Percentiles rank a stretch among this genome's conserved stretches.
Evolutionary conservation across 2,329 filamentous ascomycete species (phyloP).

Genomic region (Cryphonectria carpinicola): DNA sequence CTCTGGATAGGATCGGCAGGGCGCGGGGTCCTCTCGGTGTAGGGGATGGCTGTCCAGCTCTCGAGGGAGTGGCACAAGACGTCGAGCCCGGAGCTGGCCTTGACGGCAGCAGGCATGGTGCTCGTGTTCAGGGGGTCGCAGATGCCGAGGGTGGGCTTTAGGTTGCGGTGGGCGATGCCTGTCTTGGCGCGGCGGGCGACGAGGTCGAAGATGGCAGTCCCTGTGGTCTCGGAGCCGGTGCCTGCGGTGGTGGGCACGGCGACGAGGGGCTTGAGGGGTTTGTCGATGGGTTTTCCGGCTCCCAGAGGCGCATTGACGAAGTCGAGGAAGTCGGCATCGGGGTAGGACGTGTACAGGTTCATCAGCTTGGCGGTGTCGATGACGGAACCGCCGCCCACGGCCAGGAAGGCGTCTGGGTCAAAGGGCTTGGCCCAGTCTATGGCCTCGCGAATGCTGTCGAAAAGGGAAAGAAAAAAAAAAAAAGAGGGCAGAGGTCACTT

Average conservation of each 20-base stretch:
- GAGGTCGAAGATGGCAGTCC: slow-evolving; percentile 96
- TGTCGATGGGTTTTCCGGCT: slow-evolving; percentile 76
- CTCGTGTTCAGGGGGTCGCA: slow-evolving; percentile 85
- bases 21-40: slow-evolving; percentile 79
- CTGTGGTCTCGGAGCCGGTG: slow-evolving; percentile 92
- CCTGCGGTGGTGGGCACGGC: slow-evolving; percentile 86
- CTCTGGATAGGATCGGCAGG: slow-evolving; percentile 88
- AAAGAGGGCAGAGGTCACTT: no score
- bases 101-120: slow-evolving; percentile 94
- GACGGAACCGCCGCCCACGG: slow-evolving; percentile 89
- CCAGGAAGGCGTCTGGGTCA: slow-evolving; percentile 84
- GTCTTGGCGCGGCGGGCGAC: slow-evolving; percentile 91
- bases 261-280: slow-evolving; percentile 73
- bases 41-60: slow-evolving; percentile 97
- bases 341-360: slow-evolving; percentile 92
- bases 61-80: slow-evolving; percentile 95
- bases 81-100: slow-evolving; percentile 88
- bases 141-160: slow-evolving; percentile 94
- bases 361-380: slow-evolving; percentile 99
- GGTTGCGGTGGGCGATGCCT: slow-evolving; percentile 89
- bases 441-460: slow-evolving; percentile 58
- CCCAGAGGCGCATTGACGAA: slow-evolving; percentile 97
- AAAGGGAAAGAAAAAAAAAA: no score
- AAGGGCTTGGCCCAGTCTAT: slow-evolving; percentile 85
- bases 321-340: slow-evolving; percentile 91